A percentile compares a stretch with the other conserved stretches of the same genome.
phyloP scores from a whole-genome alignment of 2,329 filamentous ascomycete genomes.

The Chaetomiaceae sp. region DNA sequence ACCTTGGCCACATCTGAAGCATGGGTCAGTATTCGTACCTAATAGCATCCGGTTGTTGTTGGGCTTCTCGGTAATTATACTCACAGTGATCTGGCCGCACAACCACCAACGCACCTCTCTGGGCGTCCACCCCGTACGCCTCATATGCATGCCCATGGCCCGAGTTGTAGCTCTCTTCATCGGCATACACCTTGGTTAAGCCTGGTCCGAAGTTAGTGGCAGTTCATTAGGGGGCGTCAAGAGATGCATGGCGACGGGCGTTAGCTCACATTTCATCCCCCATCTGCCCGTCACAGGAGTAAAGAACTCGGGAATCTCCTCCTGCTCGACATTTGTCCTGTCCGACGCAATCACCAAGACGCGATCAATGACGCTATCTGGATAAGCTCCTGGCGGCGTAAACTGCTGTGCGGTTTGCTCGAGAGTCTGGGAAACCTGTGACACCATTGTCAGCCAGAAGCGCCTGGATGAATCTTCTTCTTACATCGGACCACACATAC shows the following conservation, averaged over 20 bases:
- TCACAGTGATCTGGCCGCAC: slow-evolving; percentile 60
- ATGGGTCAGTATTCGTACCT: slow-evolving; percentile 1
- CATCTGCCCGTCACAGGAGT: slow-evolving; percentile 53
- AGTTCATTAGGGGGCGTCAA: neutral
- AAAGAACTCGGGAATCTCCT: slow-evolving; percentile 52
- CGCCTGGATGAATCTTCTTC: neutral
- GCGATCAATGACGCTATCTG: slow-evolving; percentile 54
- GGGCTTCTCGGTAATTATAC: too few species aligned
- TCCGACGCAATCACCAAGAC: slow-evolving; percentile 50
- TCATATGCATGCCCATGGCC: slow-evolving; percentile 56
- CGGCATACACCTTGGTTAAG: slow-evolving; percentile 54
- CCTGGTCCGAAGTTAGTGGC: slow-evolving; percentile 34
- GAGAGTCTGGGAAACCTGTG: slow-evolving; percentile 21
- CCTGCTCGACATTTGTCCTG: slow-evolving; percentile 45
- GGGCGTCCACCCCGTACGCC: slow-evolving; percentile 47
- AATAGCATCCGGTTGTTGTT: too few species aligned
- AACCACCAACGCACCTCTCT: slow-evolving; percentile 45
- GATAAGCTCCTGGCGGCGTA: slow-evolving; percentile 39
- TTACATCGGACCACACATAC: slow-evolving; percentile 21
- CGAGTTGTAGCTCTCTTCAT: slow-evolving; percentile 51
- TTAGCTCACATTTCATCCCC: slow-evolving; percentile 47
- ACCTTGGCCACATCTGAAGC: slow-evolving; percentile 21
- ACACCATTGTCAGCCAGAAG: neutral
- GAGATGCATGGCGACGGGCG: neutral
- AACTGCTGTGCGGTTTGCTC: slow-evolving; percentile 13